Base-by-base conservation (phyloP, 2,329 filamentous ascomycete species). In the Acrodontium crateriforme region DNA sequence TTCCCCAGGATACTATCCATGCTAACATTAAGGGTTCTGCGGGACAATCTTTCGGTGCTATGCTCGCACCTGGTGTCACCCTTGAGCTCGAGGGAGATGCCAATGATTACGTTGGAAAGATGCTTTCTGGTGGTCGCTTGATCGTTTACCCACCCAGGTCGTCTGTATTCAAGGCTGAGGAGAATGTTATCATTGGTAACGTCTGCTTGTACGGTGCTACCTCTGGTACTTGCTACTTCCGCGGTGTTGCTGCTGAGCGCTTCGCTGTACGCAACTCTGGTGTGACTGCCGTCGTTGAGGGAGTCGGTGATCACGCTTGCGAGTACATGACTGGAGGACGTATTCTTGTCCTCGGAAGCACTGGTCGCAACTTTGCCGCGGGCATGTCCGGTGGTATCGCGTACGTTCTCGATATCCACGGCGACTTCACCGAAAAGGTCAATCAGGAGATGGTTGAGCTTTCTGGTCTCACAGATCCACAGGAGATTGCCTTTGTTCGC, bases 291-390 rank as follows among this genome's bases (percentile, higher is more conserved):
- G 81, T 95, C 40, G 85, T 94, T 37, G 87, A 95, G 59, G 87
- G 87, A 60, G 72, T 92, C 40, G 87, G 87, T 66, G 87, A 95
- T 56, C 87, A 95, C 54, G 81, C 83, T 38, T 94, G 85, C 53
- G 87, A 95, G 67, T 95, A 95, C 70, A 95, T 95, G 87, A 94
- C 87, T 48, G 87, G 87, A 53, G 87, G 87, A 52, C 82, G 85
- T 50, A 68, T 94, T 27, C 63, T 95, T 39, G 70, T 92, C 48
- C 69, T 95, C 25, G 87, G 87, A 33, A 74, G 71, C 47, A 93
- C 84, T 50, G 87, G 87, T 24, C 85, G 87, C 45, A 95, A 95
- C 67, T 95, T 95, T 50, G 87, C 85, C 45, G 87, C 87, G 36
- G 87, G 87, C 67, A 95, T 95, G 87, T 94, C 85, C 49, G 87